Conservation (phyloP, 768 basidiomycete genomes). For the Omphalotus guepiniiformis region DNA sequence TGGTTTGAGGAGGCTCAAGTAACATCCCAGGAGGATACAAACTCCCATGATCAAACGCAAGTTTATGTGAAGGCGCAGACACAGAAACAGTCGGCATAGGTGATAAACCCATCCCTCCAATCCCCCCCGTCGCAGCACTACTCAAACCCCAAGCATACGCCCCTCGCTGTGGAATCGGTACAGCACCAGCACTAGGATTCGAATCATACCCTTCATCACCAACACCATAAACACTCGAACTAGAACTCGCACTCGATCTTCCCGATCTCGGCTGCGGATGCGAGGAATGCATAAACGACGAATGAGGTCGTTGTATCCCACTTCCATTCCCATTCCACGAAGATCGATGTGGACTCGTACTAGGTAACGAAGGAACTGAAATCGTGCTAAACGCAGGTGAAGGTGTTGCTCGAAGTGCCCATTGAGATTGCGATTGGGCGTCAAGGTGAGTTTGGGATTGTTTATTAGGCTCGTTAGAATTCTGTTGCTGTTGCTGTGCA, state of each 20-base stretch:
- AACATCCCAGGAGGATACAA: conserved; percentile 45
- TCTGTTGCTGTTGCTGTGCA: too few species aligned
- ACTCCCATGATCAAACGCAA: conserved; percentile 54
- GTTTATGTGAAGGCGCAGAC: conserved; percentile 61
- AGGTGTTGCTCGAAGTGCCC: conserved; percentile 34
- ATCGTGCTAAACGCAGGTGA: conserved; percentile 39
- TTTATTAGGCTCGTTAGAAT: conserved; percentile 13
- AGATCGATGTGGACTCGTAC: conserved; percentile 12
- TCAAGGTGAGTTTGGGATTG: conserved; percentile 15
- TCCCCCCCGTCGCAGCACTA: too few species aligned
- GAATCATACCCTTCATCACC: neutral
- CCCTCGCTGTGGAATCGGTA: conserved; percentile 4
- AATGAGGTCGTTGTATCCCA: conserved; percentile 1
- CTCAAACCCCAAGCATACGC: too few species aligned
- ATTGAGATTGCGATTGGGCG: conserved; percentile 25
- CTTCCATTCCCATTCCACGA: conserved; percentile 3
- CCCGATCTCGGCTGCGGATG: too few species aligned
- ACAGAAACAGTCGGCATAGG: conserved; percentile 16
- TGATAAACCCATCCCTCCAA: too few species aligned
- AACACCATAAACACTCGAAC: neutral
- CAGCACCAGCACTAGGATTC: neutral
- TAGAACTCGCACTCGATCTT: neutral
- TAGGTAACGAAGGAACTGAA: conserved; percentile 35
- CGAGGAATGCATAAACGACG: conserved; percentile 1
- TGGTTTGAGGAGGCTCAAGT: conserved; percentile 1